phyloP scores from a whole-genome alignment of 768 basidiomycete species.

The Nidula microcarpa region DNA sequence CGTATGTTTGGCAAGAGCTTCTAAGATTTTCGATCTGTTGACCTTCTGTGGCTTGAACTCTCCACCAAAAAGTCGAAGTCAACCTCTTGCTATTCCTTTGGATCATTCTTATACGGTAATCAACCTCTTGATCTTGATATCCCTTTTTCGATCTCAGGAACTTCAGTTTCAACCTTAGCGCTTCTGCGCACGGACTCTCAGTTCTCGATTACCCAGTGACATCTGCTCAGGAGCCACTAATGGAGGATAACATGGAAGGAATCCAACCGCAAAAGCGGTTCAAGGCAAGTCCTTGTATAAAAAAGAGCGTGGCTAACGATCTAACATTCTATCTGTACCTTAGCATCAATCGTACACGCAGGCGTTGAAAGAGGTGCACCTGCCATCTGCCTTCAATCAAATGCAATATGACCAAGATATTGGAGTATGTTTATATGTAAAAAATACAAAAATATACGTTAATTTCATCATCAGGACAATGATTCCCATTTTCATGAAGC shows the following conservation, averaged over 20 bases:
- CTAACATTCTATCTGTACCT: background rate
- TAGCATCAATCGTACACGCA: constrained; percentile 76
- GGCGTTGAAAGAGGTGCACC: constrained; percentile 65
- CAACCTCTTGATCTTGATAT: background rate
- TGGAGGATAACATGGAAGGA: constrained; percentile 17
- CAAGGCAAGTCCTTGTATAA: constrained; percentile 30
- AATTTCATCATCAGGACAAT: constrained; percentile 48
- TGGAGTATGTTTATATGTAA: constrained; percentile 31
- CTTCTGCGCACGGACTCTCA: background rate
- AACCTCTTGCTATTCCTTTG: background rate
- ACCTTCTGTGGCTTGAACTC: no score
- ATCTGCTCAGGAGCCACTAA: background rate
- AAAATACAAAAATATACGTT: background rate
- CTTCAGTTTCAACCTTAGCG: background rate
- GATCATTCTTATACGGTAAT: background rate
- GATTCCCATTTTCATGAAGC: constrained; percentile 77
- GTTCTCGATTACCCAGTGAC: background rate
- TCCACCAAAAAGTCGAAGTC: no score
- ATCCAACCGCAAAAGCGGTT: constrained; percentile 44
- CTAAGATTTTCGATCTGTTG: no score
- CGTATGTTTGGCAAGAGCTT: no score
- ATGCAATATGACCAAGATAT: constrained; percentile 59
- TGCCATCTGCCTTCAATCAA: constrained; percentile 61
- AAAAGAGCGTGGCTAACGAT: background rate
- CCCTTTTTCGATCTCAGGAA: background rate